Base-by-base conservation (phyloP, 2,329 filamentous ascomycete species). In the Emmonsiellopsis sp. region DNA sequence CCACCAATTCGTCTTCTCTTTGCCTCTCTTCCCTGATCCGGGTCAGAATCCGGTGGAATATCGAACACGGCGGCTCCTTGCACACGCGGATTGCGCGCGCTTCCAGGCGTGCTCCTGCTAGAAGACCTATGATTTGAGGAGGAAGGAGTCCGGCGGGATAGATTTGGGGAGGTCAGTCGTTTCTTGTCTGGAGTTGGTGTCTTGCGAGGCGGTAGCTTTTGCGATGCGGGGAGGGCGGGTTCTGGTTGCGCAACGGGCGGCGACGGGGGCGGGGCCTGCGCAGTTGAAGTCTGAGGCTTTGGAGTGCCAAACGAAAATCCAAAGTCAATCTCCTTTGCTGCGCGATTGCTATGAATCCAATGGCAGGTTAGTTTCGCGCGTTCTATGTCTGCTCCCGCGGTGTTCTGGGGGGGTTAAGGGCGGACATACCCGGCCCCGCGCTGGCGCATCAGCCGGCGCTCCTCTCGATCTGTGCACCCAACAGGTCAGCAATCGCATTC, bases 371-470 rank as follows among this genome's bases (percentile, higher is more conserved):
- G 57, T 47, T 54, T 15, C 5, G 7, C 15, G 47, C 3, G 20
- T 31, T 44, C 32, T 38, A 15, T 30, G 11, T 40, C 7, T 38
- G 37, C n/a, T 48, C 16, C 8, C 16, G 8, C 8, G 31, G 2
- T 7, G 13, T 16, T 38, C 30, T 34, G 13, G 40, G 43, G 52
- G 35, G 31, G 40, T 10, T 2, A 20, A 52, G 56, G 56, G 47
- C 48, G 60, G 63, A 67, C 75, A 63, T 75, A 80, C 77, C 73
- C 78, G 64, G 78, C 77, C 65, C 78, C 78, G 62, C 78, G 78
- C 67, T 79, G 74, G 67, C 78, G 78, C 75, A 79, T 78, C 63
- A 76, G 75, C 62, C 73, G 73, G 63, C 76, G 76, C 69, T 80
- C 77, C 63, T 76, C 72, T 66, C 77, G 75, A 65, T 73, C 76